Conservation (phyloP, 2,329 filamentous ascomycete species). For the Beauveria pseudobassiana region DNA sequence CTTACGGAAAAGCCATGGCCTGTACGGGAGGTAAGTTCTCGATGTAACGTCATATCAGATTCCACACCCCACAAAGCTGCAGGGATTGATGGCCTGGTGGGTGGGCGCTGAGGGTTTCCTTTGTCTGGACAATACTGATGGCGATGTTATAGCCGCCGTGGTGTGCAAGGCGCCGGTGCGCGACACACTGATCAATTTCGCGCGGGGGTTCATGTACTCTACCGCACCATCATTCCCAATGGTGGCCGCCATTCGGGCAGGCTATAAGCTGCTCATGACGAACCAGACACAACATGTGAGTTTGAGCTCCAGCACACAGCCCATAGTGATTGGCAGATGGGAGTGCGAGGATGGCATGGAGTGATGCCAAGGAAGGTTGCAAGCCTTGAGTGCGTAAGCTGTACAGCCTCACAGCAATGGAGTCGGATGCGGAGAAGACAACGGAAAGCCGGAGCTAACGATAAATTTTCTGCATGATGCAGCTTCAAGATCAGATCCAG, state of each 20-base stretch:
- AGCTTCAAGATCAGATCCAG: slow-evolving; percentile 18
- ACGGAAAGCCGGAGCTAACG: neutral
- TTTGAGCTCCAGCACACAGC: neutral
- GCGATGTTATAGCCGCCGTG: slow-evolving; percentile 13
- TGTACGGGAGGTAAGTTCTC: slow-evolving; percentile 22
- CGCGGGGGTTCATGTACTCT: slow-evolving; percentile 16
- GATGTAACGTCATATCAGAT: neutral
- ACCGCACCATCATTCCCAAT: slow-evolving; percentile 16
- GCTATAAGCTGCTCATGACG: slow-evolving; percentile 14
- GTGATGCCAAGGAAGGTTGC: neutral
- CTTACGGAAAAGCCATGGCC: slow-evolving; percentile 44
- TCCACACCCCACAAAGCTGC: neutral
- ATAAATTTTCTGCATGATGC: neutral
- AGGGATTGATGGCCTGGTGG: neutral
- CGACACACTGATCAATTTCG: slow-evolving; percentile 16
- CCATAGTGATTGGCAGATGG: neutral
- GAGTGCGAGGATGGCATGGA: neutral
- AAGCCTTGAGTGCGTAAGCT: neutral
- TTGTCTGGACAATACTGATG: neutral
- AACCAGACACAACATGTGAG: slow-evolving; percentile 12
- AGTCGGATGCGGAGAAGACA: neutral
- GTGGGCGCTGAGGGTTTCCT: neutral
- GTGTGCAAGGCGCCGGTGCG: slow-evolving; percentile 16
- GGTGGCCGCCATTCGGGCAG: slow-evolving; percentile 17
- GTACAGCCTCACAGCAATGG: neutral